Conservation (phyloP, 2,329 filamentous ascomycete species). For the Parafenestella ontariensis region DNA sequence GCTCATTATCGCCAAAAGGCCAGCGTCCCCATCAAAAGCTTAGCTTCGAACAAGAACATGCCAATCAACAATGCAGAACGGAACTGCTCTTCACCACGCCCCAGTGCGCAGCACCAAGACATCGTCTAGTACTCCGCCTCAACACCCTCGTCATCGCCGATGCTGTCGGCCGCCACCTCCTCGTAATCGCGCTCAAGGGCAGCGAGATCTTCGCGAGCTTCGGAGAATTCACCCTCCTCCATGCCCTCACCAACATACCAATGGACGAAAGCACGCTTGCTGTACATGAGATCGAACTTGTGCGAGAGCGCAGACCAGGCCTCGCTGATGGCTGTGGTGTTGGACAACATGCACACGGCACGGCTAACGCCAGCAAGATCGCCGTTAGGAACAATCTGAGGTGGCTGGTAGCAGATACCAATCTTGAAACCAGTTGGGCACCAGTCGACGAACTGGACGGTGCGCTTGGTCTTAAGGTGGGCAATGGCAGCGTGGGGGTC, state of each 20-base stretch:
- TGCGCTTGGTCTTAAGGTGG: conserved; percentile 98
- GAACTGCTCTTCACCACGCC: conserved; percentile 27
- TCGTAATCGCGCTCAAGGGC: conserved; percentile 98
- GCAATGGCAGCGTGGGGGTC: conserved; percentile 92
- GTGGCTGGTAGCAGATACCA: conserved; percentile 99
- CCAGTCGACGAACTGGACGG: conserved; percentile 99
- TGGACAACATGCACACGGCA: conserved; percentile 98
- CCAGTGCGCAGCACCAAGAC: conserved; percentile 23
- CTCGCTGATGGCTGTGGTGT: conserved; percentile 98
- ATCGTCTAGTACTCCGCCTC: conserved; percentile 86
- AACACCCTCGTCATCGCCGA: conserved; percentile 82
- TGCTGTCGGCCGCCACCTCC: conserved; percentile 94
- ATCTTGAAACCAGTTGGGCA: conserved; percentile 99
- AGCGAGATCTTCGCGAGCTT: conserved; percentile 97
- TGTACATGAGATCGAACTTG: conserved; percentile 99
- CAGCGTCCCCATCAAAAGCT: conserved; percentile 25
- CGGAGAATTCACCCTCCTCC: conserved; percentile 99
- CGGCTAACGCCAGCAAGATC: conserved; percentile 98
- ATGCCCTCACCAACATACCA: conserved; percentile 99
- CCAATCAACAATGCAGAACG: conserved; percentile 39
- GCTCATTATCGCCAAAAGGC: conserved; percentile 25
- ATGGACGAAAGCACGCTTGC: conserved; percentile 99
- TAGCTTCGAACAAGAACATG: conserved; percentile 26
- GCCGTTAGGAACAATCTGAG: conserved; percentile 93
- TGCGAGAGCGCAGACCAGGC: conserved; percentile 94